Evolutionary conservation across 495 filamentous ascomycete genomes (phyloP), one percentile per base, ranked within the genome.

Genomic region (Aspergillus asperescens): DNA sequence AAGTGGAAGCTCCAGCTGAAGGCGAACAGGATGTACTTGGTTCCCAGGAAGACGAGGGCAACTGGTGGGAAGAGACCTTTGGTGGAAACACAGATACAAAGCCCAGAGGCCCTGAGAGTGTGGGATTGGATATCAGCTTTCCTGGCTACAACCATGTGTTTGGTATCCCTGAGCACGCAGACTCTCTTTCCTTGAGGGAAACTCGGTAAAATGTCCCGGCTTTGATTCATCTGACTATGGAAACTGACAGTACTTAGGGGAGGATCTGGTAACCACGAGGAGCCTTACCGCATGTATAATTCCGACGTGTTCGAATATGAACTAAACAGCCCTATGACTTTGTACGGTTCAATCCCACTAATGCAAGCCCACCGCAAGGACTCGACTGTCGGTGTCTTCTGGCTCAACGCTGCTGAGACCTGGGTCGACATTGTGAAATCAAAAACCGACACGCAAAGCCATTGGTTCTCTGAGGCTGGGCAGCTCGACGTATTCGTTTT

Each of bases 221-320:
- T 27, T 12, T 7, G 12, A 10, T 35, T 29, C 7, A 19, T 52
- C 27, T 12, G 5, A 37, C 24, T 16, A 9, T 18, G 1, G 6
- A 27, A 47, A 54, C 69, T 68, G 59, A 72, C 42, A 39, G 19
- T 18, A 2, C 16, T 25, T 45, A 77, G 80, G 18, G 92, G 92
- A 52, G 90, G 90, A 19, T 77, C 85, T 41, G 89, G 87, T 38
- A 86, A 88, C 60, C 90, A 95, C 66, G 74, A 79, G 16, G 85
- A 97, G 32, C 94, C 93, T n/a, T 98, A 98, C 72, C 82, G 94
- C 37, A 66, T 97, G 60, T 97, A 96, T 71, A 98, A 98, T 63
- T 76, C 87, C 7, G 93, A 98, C 67, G 92, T 98, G 15, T 97
- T 98, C 60, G 93, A 98, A 69, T 97, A 98, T 66, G 86, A 94